These are phyloP conservation scores for Jamesozyma piceae DNA, from an alignment of 805 yeast species.

Conservation along the genomic window DNA sequence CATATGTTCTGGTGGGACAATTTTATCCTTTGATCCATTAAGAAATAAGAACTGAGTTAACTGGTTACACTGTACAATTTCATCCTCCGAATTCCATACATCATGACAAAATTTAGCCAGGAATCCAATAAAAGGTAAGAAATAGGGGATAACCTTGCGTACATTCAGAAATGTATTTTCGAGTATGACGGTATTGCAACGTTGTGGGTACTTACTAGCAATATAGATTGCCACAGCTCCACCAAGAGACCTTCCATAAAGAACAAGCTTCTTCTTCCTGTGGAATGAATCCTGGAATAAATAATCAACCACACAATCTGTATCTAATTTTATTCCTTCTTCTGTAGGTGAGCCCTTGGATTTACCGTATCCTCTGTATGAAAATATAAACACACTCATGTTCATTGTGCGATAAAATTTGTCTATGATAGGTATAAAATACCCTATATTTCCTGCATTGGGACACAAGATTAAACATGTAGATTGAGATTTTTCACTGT, in stretches of 20 bases:
- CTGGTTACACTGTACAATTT: constrained; percentile 42
- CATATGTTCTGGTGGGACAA: constrained; percentile 86
- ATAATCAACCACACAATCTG: constrained; percentile 57
- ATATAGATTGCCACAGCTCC: constrained; percentile 89
- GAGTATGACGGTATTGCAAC: constrained; percentile 54
- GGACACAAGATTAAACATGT: constrained; percentile 80
- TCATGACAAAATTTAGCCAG: constrained; percentile 60
- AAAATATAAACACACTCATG: constrained; percentile 71
- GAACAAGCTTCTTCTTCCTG: constrained; percentile 41
- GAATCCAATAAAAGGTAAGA: constrained; percentile 57
- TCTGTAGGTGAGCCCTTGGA: constrained; percentile 73
- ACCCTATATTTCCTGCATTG: constrained; percentile 94
- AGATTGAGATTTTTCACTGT: constrained; percentile 33
- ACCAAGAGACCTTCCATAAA: constrained; percentile 87
- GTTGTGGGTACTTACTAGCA: constrained; percentile 46
- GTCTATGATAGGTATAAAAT: constrained; percentile 70
- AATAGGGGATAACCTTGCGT: constrained; percentile 61
- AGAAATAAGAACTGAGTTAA: constrained; percentile 59
- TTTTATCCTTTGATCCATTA: constrained; percentile 71
- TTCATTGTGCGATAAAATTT: constrained; percentile 52
- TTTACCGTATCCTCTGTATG: constrained; percentile 85
- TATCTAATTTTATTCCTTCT: constrained; percentile 70
- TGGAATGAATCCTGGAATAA: constrained; percentile 42
- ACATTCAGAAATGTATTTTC: constrained; percentile 83
- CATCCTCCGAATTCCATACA: constrained; percentile 68